These are phyloP conservation scores for Nyctanthes arbortristis DNA, from an alignment of 257 asterid genomes.

Conservation along the genomic window DNA sequence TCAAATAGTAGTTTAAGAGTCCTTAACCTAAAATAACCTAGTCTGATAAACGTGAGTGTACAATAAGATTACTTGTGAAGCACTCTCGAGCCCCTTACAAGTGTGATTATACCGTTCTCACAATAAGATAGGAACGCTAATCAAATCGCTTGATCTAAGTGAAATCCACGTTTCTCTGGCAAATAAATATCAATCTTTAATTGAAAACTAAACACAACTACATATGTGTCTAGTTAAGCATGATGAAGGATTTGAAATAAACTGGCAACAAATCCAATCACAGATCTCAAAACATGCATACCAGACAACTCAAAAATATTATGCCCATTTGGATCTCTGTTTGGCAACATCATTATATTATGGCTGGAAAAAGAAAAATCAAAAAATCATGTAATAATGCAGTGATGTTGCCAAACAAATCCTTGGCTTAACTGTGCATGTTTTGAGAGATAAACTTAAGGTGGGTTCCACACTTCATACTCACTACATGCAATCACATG, in stretches of 20 bases:
- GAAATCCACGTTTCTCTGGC: too few species aligned
- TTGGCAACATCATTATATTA: slow-evolving; percentile 20
- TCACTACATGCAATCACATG: slow-evolving; percentile 70
- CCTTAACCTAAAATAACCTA: too few species aligned
- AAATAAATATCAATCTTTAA: too few species aligned
- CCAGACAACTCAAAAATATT: slow-evolving; percentile 26
- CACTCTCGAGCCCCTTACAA: too few species aligned
- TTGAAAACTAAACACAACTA: not conserved
- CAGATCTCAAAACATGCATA: slow-evolving; percentile 13
- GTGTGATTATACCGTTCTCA: too few species aligned
- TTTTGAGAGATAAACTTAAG: slow-evolving; percentile 29
- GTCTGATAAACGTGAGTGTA: too few species aligned
- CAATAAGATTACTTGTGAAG: too few species aligned
- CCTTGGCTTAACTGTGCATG: slow-evolving; percentile 14
- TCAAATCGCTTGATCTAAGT: too few species aligned
- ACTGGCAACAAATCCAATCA: slow-evolving; percentile 21
- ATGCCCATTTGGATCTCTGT: slow-evolving; percentile 12
- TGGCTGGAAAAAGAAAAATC: slow-evolving; percentile 20
- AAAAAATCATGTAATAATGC: slow-evolving; percentile 26
- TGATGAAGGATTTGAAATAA: slow-evolving; percentile 22
- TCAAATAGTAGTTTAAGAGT: too few species aligned
- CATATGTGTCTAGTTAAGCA: too few species aligned
- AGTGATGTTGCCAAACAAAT: slow-evolving; percentile 28
- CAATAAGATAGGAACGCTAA: too few species aligned
- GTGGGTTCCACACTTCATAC: slow-evolving; percentile 45